phyloP scores from a whole-genome alignment of 371 early-diverging fungal species.

The Rozella allomycis region DNA sequence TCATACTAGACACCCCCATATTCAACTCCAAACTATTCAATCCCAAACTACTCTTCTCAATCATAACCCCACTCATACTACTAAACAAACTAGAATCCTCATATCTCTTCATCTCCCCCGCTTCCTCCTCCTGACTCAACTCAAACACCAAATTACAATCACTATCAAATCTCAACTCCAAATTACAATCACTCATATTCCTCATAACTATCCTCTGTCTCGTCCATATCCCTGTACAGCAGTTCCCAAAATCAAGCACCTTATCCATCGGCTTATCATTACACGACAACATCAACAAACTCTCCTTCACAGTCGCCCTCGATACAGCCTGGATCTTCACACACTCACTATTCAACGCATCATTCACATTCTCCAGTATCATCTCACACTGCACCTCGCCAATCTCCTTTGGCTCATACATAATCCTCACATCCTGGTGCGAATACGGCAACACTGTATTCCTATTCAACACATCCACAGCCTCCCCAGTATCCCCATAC shows the following conservation, averaged over 20 bases:
- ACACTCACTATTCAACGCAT: slow-evolving; percentile 55
- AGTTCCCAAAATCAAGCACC: slow-evolving; percentile 79
- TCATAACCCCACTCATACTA: not conserved
- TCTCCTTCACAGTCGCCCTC: no score
- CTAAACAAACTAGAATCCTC: slow-evolving; percentile 12
- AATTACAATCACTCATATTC: slow-evolving; percentile 71
- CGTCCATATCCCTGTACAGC: slow-evolving; percentile 61
- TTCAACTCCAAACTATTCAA: no score
- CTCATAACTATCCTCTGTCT: slow-evolving; percentile 50
- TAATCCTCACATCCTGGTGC: slow-evolving; percentile 45
- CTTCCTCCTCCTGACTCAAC: slow-evolving; percentile 6
- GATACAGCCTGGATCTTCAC: no score
- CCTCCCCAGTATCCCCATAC: slow-evolving; percentile 46
- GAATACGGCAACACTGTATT: slow-evolving; percentile 46
- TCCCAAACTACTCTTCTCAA: not conserved
- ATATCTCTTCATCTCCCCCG: slow-evolving; percentile 10
- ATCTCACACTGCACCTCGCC: slow-evolving; percentile 76
- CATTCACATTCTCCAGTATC: slow-evolving; percentile 72
- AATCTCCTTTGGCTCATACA: slow-evolving; percentile 59
- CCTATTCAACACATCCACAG: slow-evolving; percentile 7
- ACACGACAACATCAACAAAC: no score
- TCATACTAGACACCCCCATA: slow-evolving; percentile 16
- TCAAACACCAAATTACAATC: no score
- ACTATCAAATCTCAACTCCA: no score
- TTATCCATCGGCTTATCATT: no score